Base-by-base conservation (phyloP, 352 stramenopile species). In the Ophiocytium majus region DNA sequence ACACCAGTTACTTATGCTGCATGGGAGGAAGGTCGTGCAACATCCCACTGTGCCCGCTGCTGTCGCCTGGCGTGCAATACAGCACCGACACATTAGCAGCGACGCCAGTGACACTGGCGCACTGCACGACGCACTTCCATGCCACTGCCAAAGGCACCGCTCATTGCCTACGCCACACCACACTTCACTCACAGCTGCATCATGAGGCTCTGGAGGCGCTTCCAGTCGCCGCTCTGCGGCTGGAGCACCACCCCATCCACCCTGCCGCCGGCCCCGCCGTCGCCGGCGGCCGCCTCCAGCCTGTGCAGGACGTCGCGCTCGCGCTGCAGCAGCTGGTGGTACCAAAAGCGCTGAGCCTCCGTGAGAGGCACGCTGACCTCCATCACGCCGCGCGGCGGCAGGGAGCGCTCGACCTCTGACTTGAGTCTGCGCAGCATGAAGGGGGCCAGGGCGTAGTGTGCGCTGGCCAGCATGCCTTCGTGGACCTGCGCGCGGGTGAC, bases 381-480 rank as follows among this genome's bases (percentile, higher is more conserved):
- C 1, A 81, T 64, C 9, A 81, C 75, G n/a, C 75, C 33, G 5
- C 33, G 23, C n/a, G 75, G 75, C n/a, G 75, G 75, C 23, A 81
- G n/a, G 49, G 23, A 33, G 1, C 1, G 1, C 31, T 81, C 75
- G 1, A 81, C 75, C 86, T 99, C 96, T 10, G 93, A 93, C 91
- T 99, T 99, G 31, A 99, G 92, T n/a, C 97, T 94, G 82, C 97
- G 95, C 74, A 99, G 88, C 86, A 99, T 93, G 89, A 99, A 99
- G 31, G 97, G 96, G 0, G 93, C 90, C 0, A 99, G 89, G n/a
- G 99, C 94, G 0, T 91, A 23, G 93, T 85, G 78, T 0, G 76
- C 37, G 14, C 10, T 32, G 9, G 76, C 49, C 75, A 81, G 33
- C 49, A 33, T 81, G 5, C 23, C n/a, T 9, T 36, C 75, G 1